phyloP scores from a whole-genome alignment of 2,329 filamentous ascomycete species.

The Cercospora zeae-maydis region DNA sequence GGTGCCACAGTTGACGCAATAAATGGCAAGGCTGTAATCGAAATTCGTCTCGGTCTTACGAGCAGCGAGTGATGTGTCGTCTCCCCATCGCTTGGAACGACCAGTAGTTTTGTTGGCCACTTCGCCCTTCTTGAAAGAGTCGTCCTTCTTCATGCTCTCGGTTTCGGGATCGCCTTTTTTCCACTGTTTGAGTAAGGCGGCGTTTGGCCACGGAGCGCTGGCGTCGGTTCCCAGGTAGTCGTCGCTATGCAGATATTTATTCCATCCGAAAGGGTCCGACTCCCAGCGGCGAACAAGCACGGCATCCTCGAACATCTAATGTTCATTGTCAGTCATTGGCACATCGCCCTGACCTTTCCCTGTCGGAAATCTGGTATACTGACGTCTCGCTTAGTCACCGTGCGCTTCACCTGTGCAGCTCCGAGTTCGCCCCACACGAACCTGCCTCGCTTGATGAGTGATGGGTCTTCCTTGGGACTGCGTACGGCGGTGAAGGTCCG shows the following conservation, averaged over 20 bases:
- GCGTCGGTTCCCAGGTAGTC: neutral
- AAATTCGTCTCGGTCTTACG: neutral
- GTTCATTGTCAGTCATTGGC: neutral
- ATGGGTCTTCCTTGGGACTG: neutral
- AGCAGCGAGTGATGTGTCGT: neutral
- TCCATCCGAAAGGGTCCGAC: neutral
- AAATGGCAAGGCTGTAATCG: neutral
- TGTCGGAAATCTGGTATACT: neutral
- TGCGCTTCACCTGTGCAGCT: neutral
- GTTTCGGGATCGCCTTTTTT: neutral
- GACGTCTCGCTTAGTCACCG: neutral
- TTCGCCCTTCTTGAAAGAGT: constrained; percentile 9
- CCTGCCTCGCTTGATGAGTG: neutral
- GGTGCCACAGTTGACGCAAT: neutral
- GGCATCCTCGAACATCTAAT: neutral
- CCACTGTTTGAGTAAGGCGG: neutral
- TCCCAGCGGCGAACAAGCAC: neutral
- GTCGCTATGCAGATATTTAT: neutral
- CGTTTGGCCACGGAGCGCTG: constrained; percentile 8
- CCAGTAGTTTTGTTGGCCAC: neutral
- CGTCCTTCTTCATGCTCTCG: constrained; percentile 6
- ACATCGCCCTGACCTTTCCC: neutral
- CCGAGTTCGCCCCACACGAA: neutral
- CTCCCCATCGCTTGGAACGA: neutral
- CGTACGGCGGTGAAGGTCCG: neutral